phyloP scores from a whole-genome alignment of 352 stramenopile species.

The Elongisporangium senticosum region DNA sequence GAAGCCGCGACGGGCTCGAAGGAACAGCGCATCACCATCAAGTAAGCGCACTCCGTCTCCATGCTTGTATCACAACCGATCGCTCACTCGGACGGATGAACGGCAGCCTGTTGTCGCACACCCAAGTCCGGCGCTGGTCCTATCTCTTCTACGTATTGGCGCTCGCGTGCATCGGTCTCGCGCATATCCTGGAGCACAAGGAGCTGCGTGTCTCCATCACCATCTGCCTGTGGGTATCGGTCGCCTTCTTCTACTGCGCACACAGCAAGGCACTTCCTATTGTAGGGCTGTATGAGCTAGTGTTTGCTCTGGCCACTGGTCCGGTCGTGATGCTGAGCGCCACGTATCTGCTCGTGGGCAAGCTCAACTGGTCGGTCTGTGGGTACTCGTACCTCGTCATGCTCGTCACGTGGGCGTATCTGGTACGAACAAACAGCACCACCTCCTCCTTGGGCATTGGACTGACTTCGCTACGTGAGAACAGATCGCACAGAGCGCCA shows the following conservation, averaged over 20 bases:
- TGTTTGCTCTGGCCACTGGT: conserved; percentile 38
- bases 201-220: conserved; percentile 17
- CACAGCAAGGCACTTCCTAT: conserved; percentile 22
- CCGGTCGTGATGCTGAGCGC: conserved; percentile 56
- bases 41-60: conserved; percentile 21
- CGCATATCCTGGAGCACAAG: conserved; percentile 40
- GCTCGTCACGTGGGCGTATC: conserved; percentile 49
- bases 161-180: conserved; percentile 24
- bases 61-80: background rate
- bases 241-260: conserved; percentile 54
- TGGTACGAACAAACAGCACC: conserved; percentile 11
- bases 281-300: conserved; percentile 45
- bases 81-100: conserved; percentile 4
- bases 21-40: conserved; percentile 54
- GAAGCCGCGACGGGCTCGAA: conserved; percentile 21
- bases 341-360: conserved; percentile 37
- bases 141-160: conserved; percentile 47
- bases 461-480: background rate
- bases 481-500: conserved; percentile 58
- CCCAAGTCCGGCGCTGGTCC: conserved; percentile 68
- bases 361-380: conserved; percentile 29
- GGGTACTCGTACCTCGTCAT: conserved; percentile 60
- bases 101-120: conserved; percentile 58
- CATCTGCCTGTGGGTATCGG: conserved; percentile 25
- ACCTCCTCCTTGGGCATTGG: background rate